Conservation (phyloP, 805 yeast species). For the Saccharomycopsis malanga region DNA sequence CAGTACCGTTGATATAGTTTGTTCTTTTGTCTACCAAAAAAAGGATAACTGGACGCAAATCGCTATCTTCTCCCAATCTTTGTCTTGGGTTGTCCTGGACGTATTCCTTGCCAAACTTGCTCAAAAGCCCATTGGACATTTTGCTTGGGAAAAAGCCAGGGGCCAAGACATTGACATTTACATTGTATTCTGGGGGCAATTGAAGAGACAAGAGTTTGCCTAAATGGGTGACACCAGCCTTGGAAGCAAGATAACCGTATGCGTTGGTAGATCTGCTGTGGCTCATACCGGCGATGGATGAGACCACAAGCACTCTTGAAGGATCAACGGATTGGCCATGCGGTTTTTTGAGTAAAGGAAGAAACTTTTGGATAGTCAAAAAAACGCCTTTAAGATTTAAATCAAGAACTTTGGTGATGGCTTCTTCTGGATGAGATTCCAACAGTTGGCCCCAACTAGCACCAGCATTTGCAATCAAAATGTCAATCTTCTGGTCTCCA, state of each 20-base stretch:
- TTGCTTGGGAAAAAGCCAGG: constrained; percentile 76
- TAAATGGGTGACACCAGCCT: constrained; percentile 67
- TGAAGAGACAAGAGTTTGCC: constrained; percentile 57
- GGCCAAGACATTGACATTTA: constrained; percentile 63
- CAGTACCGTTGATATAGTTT: constrained; percentile 58
- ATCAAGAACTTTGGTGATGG: constrained; percentile 54
- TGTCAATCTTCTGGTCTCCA: constrained; percentile 41
- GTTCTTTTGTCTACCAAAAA: constrained; percentile 53
- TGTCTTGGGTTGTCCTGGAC: constrained; percentile 82
- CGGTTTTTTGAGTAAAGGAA: constrained; percentile 48
- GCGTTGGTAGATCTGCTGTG: constrained; percentile 35
- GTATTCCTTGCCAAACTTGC: constrained; percentile 42
- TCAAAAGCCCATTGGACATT: constrained; percentile 61
- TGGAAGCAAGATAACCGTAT: constrained; percentile 67
- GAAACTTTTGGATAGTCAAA: constrained; percentile 53
- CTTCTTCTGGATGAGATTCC: constrained; percentile 51
- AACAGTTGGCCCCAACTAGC: constrained; percentile 71
- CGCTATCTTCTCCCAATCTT: constrained; percentile 56
- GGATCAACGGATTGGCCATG: constrained; percentile 42
- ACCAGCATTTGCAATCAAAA: constrained; percentile 71
- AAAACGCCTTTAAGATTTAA: constrained; percentile 66
- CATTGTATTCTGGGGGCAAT: constrained; percentile 52
- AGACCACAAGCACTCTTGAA: constrained; percentile 55
- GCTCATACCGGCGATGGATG: constrained; percentile 54
- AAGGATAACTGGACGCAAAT: constrained; percentile 47